Evolutionary conservation across 345 rosid genomes (phyloP).

Genomic region (Pistacia atlantica): DNA sequence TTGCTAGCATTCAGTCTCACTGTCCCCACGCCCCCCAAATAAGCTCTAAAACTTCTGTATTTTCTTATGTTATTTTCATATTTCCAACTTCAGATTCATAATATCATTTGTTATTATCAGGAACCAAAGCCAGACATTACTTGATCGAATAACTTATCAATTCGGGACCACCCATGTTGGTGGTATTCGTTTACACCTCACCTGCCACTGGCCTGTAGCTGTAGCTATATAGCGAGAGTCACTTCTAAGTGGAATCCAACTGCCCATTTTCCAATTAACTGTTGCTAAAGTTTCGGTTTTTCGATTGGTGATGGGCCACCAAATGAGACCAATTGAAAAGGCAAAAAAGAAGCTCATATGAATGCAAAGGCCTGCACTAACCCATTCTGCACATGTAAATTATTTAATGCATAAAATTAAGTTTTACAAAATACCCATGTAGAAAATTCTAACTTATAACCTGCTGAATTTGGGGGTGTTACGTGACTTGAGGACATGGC

Average conservation of each 20-base stretch:
- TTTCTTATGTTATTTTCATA: neutral
- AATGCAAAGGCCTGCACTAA: no score
- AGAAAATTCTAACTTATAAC: neutral
- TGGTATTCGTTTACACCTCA: conserved; percentile 7
- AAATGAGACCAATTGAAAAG: no score
- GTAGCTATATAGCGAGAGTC: neutral
- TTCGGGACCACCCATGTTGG: conserved; percentile 5
- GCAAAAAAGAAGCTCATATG: no score
- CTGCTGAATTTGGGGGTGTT: neutral
- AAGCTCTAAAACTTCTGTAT: neutral
- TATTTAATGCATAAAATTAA: no score
- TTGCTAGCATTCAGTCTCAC: neutral
- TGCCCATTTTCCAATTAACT: neutral
- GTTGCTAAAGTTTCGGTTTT: no score
- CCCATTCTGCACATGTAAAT: no score
- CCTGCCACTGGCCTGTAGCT: neutral
- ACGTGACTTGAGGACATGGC: neutral
- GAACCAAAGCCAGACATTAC: no score
- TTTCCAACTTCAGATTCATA: neutral
- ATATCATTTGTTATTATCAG: no score
- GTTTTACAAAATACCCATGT: no score
- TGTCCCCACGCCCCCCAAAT: neutral
- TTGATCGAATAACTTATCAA: neutral
- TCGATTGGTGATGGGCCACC: no score
- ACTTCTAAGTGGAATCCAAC: neutral